Conservation (phyloP, 495 filamentous ascomycete species). For the Ramalina intermedia region DNA sequence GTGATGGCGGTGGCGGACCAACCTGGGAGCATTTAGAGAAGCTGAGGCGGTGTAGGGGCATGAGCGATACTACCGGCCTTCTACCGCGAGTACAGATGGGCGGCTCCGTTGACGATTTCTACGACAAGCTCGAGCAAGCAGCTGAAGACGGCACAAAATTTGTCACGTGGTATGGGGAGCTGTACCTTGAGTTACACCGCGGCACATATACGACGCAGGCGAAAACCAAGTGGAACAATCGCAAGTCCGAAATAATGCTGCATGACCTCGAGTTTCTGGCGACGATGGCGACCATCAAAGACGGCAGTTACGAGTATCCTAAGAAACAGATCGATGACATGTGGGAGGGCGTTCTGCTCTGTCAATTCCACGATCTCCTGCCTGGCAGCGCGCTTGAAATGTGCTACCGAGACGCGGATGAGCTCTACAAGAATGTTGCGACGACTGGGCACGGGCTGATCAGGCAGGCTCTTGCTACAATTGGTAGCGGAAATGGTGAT, state of each 20-base stretch:
- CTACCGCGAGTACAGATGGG: slow-evolving; percentile 84
- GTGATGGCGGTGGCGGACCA: slow-evolving; percentile 89
- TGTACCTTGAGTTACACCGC: slow-evolving; percentile 93
- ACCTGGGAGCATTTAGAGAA: slow-evolving; percentile 93
- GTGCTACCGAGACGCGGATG: slow-evolving; percentile 87
- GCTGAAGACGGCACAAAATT: slow-evolving; percentile 57
- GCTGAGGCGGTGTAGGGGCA: slow-evolving; percentile 81
- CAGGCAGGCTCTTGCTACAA: slow-evolving; percentile 46
- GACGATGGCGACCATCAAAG: slow-evolving; percentile 62
- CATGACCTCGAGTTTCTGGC: slow-evolving; percentile 82
- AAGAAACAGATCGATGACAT: slow-evolving; percentile 82
- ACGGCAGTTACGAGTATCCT: slow-evolving; percentile 68
- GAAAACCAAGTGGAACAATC: slow-evolving; percentile 91
- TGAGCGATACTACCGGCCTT: slow-evolving; percentile 73
- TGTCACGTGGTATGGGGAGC: slow-evolving; percentile 93
- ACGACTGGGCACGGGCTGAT: slow-evolving; percentile 57
- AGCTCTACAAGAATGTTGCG: slow-evolving; percentile 77
- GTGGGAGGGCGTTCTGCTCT: slow-evolving; percentile 78
- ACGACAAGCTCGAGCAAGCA: slow-evolving; percentile 63
- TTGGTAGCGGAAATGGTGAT: slow-evolving; percentile 37
- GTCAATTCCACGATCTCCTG: slow-evolving; percentile 94
- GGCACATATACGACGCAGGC: slow-evolving; percentile 95
- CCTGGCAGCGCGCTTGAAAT: slow-evolving; percentile 94
- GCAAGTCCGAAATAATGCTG: slow-evolving; percentile 68
- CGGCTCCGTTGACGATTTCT: slow-evolving; percentile 91